A percentile compares a stretch with the other conserved stretches of the same genome.
Conservation (phyloP, 345 rosid genomes). For the Trapa bicornis region DNA sequence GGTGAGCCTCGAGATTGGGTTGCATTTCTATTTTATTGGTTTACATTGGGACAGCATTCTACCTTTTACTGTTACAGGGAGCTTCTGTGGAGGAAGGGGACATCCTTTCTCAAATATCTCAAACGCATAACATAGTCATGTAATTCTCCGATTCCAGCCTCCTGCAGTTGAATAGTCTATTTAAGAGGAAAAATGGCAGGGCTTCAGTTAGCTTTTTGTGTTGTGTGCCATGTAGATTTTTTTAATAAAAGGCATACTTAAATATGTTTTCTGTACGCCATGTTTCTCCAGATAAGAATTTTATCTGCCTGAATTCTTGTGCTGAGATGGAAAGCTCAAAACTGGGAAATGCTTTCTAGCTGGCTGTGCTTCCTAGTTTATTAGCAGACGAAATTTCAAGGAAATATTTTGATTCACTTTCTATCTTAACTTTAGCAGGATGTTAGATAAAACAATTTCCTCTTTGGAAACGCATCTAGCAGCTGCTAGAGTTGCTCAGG, state of each 20-base stretch:
- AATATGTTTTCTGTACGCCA: background rate
- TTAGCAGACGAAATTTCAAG: background rate
- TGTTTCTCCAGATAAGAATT: background rate
- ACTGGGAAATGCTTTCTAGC: background rate
- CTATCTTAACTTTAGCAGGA: constrained; percentile 27
- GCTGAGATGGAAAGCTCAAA: background rate
- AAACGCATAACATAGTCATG: constrained; percentile 81
- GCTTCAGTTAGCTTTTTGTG: background rate
- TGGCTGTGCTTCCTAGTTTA: background rate
- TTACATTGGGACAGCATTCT: constrained; percentile 8
- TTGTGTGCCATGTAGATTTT: background rate
- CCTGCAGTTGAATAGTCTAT: background rate
- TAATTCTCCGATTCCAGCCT: constrained; percentile 20
- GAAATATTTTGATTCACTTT: no score
- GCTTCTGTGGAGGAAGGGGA: constrained; percentile 42
- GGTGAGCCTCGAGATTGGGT: constrained; percentile 30
- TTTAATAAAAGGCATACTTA: background rate
- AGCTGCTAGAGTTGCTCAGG: background rate
- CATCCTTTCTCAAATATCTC: constrained; percentile 80
- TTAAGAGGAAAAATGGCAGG: background rate
- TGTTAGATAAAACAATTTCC: constrained; percentile 16
- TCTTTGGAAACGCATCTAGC: background rate
- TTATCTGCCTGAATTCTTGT: background rate
- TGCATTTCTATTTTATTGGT: constrained; percentile 2
- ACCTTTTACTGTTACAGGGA: constrained; percentile 26